These are phyloP conservation scores for Fusarium nodosum DNA, from an alignment of 2,329 filamentous ascomycete genomes.

Conservation along the genomic window DNA sequence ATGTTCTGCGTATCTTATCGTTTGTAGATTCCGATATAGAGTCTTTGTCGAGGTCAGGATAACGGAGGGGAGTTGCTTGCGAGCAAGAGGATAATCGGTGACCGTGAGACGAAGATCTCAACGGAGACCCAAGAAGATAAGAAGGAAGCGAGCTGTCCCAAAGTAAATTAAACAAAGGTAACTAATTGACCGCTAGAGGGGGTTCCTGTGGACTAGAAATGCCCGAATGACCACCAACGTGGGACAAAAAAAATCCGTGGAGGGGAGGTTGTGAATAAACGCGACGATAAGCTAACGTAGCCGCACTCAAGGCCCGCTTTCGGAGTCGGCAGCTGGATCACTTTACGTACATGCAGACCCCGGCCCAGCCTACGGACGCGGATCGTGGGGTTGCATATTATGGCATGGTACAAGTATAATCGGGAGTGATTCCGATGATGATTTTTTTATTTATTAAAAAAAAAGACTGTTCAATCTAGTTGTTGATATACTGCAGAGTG, in stretches of 20 bases:
- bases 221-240: conserved; percentile 37
- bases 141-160: background rate
- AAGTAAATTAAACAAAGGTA: conserved; percentile 1
- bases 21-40: conserved; percentile 11
- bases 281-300: conserved; percentile 52
- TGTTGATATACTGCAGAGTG: too few species aligned
- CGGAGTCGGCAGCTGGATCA: conserved; percentile 45
- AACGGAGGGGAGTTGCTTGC: conserved; percentile 9
- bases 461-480: background rate
- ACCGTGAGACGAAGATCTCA: background rate
- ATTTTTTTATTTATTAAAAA: background rate
- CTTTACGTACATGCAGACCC: conserved; percentile 35
- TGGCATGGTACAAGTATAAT: conserved; percentile 13
- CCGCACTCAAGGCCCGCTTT: conserved; percentile 48
- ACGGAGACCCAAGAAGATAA: background rate
- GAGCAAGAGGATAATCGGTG: conserved; percentile 18
- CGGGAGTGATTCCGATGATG: conserved; percentile 27
- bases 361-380: conserved; percentile 28
- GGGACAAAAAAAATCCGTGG: conserved; percentile 42
- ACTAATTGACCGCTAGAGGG: conserved; percentile 32
- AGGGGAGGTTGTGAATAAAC: conserved; percentile 33
- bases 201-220: conserved; percentile 35
- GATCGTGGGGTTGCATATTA: conserved; percentile 36
- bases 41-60: conserved; percentile 27
- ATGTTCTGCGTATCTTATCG: conserved; percentile 56